Evolutionary conservation across 345 rosid genomes (phyloP).

Genomic region (Heritiera littoralis): DNA sequence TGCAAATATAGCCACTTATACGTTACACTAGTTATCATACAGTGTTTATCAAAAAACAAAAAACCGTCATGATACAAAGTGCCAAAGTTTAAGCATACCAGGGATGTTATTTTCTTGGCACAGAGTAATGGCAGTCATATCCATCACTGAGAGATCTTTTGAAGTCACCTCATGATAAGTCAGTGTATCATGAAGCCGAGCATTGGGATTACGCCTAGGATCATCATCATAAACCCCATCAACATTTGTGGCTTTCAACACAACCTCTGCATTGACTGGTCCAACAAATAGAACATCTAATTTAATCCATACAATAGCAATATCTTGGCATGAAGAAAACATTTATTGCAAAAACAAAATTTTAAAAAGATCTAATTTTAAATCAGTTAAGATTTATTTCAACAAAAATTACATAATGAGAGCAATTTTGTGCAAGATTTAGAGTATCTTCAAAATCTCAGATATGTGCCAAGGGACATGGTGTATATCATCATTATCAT

Average conservation of each 20-base stretch:
- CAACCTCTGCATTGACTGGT: conserved; percentile 91
- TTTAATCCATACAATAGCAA: background rate
- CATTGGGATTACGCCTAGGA: conserved; percentile 81
- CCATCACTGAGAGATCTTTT: conserved; percentile 94
- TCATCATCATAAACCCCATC: conserved; percentile 89
- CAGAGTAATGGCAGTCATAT: conserved; percentile 92
- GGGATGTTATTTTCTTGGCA: conserved; percentile 98
- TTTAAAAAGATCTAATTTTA: background rate
- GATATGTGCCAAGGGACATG: background rate
- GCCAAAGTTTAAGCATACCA: conserved; percentile 42
- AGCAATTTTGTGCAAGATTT: background rate
- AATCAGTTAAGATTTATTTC: background rate
- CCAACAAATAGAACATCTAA: conserved; percentile 5
- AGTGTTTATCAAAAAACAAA: too few species aligned
- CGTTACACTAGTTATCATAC: background rate
- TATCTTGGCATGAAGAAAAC: background rate
- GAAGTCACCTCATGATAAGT: conserved; percentile 88
- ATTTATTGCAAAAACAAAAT: conserved; percentile 1
- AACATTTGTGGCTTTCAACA: conserved; percentile 90
- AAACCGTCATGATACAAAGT: background rate
- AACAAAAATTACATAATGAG: background rate
- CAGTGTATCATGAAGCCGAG: conserved; percentile 67
- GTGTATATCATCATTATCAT: background rate
- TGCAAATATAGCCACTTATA: background rate
- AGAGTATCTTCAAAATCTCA: background rate